Conservation (phyloP, 768 basidiomycete genomes). For the Collybia nuda region DNA sequence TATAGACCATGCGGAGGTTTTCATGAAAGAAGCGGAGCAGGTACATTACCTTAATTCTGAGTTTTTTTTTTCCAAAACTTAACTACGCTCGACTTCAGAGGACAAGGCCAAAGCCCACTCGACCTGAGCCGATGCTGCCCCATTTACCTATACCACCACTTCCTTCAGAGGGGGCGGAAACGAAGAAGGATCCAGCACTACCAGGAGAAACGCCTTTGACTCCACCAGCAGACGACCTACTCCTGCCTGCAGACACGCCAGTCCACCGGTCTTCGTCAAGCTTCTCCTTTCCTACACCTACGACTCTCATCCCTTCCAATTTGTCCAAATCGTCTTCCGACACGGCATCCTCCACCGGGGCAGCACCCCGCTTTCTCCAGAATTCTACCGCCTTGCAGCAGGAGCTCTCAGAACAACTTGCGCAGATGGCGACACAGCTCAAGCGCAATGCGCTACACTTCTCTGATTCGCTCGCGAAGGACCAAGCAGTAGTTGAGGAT, state of each 20-base stretch:
- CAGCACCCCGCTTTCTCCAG: constrained; percentile 41
- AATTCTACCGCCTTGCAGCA: constrained; percentile 69
- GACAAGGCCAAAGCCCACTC: constrained; percentile 34
- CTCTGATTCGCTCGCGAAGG: constrained; percentile 66
- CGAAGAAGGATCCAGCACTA: constrained; percentile 7
- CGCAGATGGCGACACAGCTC: constrained; percentile 85
- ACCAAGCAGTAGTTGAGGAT: constrained; percentile 66
- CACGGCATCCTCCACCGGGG: constrained; percentile 19
- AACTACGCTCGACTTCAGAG: constrained; percentile 28
- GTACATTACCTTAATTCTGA: constrained; percentile 33
- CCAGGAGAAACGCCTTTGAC: constrained; percentile 6
- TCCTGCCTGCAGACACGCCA: constrained; percentile 36
- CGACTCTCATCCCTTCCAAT: constrained; percentile 30
- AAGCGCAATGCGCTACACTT: constrained; percentile 84
- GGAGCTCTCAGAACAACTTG: constrained; percentile 72
- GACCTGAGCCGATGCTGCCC: constrained; percentile 51
- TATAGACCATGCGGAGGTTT: constrained; percentile 55
- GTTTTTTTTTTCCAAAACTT: not conserved
- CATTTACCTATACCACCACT: constrained; percentile 45
- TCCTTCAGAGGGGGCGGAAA: constrained; percentile 13
- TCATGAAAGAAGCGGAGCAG: constrained; percentile 51
- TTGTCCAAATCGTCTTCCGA: constrained; percentile 26
- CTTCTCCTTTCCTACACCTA: constrained; percentile 20
- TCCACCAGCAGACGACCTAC: constrained; percentile 32
- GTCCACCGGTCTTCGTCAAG: constrained; percentile 16